phyloP scores from a whole-genome alignment of 768 basidiomycete genomes.

The Asterophora parasitica region DNA sequence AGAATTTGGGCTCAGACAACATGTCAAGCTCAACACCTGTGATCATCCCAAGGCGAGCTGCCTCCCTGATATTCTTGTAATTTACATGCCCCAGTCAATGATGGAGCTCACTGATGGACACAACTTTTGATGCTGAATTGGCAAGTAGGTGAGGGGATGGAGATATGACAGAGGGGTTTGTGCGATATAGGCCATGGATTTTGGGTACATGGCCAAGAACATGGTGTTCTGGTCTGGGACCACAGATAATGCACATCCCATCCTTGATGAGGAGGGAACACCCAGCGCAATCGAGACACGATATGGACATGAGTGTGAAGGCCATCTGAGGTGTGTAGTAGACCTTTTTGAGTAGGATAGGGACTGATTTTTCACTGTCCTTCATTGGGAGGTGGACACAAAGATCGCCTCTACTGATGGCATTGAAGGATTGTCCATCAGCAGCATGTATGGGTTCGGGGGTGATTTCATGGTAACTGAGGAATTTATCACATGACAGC shows the following conservation, averaged over 20 bases:
- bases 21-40: conserved; percentile 25
- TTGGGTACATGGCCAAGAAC: conserved; percentile 21
- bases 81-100: conserved; percentile 30
- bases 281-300: conserved; percentile 16
- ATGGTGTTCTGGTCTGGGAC: too few species aligned
- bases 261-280: conserved; percentile 12
- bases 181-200: conserved; percentile 23
- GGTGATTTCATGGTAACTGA: conserved; percentile 6
- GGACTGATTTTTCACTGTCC: conserved; percentile 12
- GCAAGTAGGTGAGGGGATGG: conserved; percentile 7
- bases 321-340: too few species aligned
- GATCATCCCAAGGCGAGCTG: neutral
- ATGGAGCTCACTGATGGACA: conserved; percentile 29
- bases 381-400: conserved; percentile 21
- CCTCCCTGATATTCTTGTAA: conserved; percentile 4
- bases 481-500: neutral
- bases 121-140: conserved; percentile 6
- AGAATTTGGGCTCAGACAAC: conserved; percentile 16
- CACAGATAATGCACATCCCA: too few species aligned
- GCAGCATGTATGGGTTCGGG: conserved; percentile 7
- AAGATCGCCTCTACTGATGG: conserved; percentile 25
- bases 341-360: too few species aligned
- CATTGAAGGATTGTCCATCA: conserved; percentile 16
- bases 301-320: too few species aligned
- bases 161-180: conserved; percentile 5